Conservation (phyloP, 129 eudicot genomes). For the Logfia minima region DNA sequence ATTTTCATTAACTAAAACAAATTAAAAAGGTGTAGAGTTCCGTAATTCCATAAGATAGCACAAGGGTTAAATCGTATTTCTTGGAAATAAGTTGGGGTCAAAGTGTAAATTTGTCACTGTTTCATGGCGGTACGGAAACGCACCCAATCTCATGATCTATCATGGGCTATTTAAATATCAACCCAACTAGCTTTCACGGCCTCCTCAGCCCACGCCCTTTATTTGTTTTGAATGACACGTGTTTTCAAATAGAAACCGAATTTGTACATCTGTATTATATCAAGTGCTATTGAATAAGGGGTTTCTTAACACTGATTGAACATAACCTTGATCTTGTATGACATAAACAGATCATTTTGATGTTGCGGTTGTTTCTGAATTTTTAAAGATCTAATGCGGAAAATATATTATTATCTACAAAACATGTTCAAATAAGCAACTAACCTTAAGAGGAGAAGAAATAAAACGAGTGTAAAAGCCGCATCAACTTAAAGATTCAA, state of each 20-base stretch:
- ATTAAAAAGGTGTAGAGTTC: too few species aligned
- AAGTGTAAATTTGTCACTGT: neutral
- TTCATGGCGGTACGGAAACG: constrained; percentile 14
- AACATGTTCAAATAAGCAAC: too few species aligned
- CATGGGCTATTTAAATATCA: neutral
- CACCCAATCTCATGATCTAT: constrained; percentile 11
- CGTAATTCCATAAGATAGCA: too few species aligned
- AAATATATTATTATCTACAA: too few species aligned
- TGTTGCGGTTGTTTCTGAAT: too few species aligned
- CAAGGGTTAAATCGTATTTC: neutral
- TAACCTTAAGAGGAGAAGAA: too few species aligned
- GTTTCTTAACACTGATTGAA: neutral
- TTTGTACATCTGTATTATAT: neutral
- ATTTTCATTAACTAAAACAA: too few species aligned
- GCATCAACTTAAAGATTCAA: too few species aligned
- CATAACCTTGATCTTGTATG: neutral
- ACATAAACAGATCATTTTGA: neutral
- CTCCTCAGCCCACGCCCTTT: constrained; percentile 15
- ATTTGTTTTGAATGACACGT: constrained; percentile 5
- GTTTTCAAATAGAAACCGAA: neutral
- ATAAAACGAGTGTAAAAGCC: too few species aligned
- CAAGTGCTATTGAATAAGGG: neutral
- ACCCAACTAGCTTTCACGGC: constrained; percentile 9
- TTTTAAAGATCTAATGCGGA: too few species aligned
- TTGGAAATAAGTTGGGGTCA: neutral